Percentiles rank a stretch among this genome's conserved stretches.
Evolutionary conservation across 176 grass and related monocot genomes (phyloP).

Genomic region (Ensete glaucum): DNA sequence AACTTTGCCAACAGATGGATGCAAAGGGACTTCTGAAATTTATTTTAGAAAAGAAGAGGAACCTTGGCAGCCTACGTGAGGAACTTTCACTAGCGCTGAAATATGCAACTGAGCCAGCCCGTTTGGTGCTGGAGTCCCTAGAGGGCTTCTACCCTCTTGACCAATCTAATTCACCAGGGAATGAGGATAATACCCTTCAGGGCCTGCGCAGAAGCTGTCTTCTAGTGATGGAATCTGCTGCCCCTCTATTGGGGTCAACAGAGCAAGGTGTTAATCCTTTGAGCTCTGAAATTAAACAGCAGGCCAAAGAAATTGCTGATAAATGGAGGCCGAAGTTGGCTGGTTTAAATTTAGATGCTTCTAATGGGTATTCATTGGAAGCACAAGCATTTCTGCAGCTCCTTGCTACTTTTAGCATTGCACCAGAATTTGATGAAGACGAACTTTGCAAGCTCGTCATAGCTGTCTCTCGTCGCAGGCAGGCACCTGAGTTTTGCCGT

Average conservation of each 20-base stretch:
- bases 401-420: slow-evolving; percentile 74
- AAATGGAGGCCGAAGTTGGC: slow-evolving; percentile 82
- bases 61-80: slow-evolving; percentile 45
- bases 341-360: slow-evolving; percentile 63
- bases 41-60: slow-evolving; percentile 68
- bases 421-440: slow-evolving; percentile 69
- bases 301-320: slow-evolving; percentile 60
- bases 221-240: slow-evolving; percentile 71
- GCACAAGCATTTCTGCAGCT: slow-evolving; percentile 81
- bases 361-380: slow-evolving; percentile 76
- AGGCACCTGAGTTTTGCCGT: slow-evolving; percentile 54
- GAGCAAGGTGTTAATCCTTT: slow-evolving; percentile 43
- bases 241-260: slow-evolving; percentile 38
- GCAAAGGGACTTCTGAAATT: slow-evolving; percentile 67
- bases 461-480: slow-evolving; percentile 76
- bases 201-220: slow-evolving; percentile 68
- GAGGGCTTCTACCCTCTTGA: slow-evolving; percentile 65
- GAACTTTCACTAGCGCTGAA: slow-evolving; percentile 66
- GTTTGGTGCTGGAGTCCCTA: slow-evolving; percentile 71
- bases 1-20: slow-evolving; percentile 84
- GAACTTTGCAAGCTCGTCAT: slow-evolving; percentile 82
- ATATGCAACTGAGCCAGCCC: slow-evolving; percentile 75
- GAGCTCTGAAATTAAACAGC: slow-evolving; percentile 89
- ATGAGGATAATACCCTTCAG: slow-evolving; percentile 40
- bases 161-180: slow-evolving; percentile 30